A percentile compares a stretch with the other conserved stretches of the same genome.
Evolutionary conservation across 108 stramenopile genomes (phyloP).

Genomic region (Schizochytrium sp.): DNA sequence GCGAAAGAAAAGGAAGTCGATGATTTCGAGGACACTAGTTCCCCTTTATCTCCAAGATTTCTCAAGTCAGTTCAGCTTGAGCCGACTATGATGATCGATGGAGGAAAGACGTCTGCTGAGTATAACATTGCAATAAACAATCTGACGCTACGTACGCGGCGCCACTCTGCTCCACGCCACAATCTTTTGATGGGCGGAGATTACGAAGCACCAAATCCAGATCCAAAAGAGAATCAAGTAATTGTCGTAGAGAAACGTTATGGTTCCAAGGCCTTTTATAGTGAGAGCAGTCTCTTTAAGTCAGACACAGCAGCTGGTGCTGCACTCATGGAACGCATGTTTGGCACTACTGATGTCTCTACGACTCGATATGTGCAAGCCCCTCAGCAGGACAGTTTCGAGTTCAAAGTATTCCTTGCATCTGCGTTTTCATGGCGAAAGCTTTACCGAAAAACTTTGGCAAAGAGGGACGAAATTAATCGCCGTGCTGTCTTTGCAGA

Average conservation of each 20-base stretch:
- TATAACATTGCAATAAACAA: constrained; percentile 28
- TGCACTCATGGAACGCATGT: constrained; percentile 9
- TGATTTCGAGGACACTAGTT: background rate
- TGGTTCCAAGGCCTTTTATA: constrained; percentile 36
- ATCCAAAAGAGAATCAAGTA: background rate
- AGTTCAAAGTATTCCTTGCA: constrained; percentile 50
- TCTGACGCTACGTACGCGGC: background rate
- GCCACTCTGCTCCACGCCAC: background rate
- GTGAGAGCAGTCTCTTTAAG: constrained; percentile 41
- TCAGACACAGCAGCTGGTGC: constrained; percentile 31
- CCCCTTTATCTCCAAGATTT: background rate
- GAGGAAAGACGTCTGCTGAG: background rate
- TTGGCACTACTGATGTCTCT: background rate
- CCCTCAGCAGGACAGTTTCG: constrained; percentile 18
- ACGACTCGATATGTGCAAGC: constrained; percentile 12
- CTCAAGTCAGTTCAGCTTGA: constrained; percentile 26
- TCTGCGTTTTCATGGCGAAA: background rate
- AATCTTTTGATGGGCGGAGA: background rate
- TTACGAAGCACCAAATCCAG: background rate
- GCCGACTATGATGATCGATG: background rate
- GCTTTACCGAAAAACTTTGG: constrained; percentile 14
- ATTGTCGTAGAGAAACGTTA: constrained; percentile 40
- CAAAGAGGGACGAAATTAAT: constrained; percentile 24
- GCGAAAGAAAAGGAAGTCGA: background rate
- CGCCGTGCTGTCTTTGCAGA: background rate